Evolutionary conservation across 148 eudicot species (phyloP).

Genomic region (Gaultheria prostrata): DNA sequence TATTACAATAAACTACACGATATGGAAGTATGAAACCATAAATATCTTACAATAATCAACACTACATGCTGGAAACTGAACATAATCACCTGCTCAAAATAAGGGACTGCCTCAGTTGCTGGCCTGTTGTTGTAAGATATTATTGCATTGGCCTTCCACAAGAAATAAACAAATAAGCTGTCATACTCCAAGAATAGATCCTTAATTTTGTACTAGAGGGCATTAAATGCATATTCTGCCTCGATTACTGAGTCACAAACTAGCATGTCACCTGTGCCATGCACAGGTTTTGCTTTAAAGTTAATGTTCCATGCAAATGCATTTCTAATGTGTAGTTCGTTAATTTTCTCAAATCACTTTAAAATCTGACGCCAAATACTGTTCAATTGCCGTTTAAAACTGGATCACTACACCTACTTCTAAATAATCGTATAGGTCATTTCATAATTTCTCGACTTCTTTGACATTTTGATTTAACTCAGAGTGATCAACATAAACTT

Average conservation of each 20-base stretch:
- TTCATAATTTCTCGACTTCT: no score
- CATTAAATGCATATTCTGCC: conserved; percentile 4
- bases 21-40: background rate
- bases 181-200: conserved; percentile 25
- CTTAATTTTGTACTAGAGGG: conserved; percentile 18
- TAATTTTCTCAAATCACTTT: background rate
- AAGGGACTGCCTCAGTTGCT: conserved; percentile 97
- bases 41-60: conserved; percentile 5
- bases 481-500: background rate
- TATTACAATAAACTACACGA: background rate
- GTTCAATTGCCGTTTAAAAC: background rate
- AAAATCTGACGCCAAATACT: background rate
- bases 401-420: background rate
- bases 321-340: background rate
- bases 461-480: no score
- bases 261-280: background rate
- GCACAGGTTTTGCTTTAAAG: background rate
- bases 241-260: background rate
- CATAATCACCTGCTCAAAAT: conserved; percentile 88
- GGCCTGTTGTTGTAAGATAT: conserved; percentile 96
- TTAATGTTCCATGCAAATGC: background rate
- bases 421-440: background rate
- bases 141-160: conserved; percentile 87
- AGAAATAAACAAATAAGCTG: conserved; percentile 28
- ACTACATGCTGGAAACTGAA: background rate